Evolutionary conservation across 176 grass and related monocot species (phyloP).

Genomic region (Microstegium vimineum): DNA sequence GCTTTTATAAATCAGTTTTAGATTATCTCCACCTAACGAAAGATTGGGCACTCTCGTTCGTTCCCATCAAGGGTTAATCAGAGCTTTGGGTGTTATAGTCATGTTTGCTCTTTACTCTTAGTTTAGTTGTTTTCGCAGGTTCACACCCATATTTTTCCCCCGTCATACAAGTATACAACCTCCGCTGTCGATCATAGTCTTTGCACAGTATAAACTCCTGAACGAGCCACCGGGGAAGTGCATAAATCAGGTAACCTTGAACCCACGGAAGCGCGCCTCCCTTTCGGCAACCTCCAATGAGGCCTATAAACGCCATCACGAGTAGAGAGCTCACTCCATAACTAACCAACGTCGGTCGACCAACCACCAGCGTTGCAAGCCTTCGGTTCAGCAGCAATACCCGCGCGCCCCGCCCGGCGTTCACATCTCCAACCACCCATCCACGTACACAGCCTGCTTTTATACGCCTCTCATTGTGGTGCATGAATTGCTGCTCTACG

Average conservation of each 20-base stretch:
- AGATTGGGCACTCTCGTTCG: too few relatives aligned
- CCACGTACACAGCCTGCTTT: slow-evolving; percentile 21
- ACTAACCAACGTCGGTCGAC: slow-evolving; percentile 32
- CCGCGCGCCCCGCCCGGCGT: slow-evolving; percentile 3
- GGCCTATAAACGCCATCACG: slow-evolving; percentile 66
- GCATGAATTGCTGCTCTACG: background rate
- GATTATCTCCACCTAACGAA: too few relatives aligned
- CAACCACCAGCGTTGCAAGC: slow-evolving; percentile 24
- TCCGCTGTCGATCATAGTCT: too few relatives aligned
- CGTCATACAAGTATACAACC: too few relatives aligned
- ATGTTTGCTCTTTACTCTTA: too few relatives aligned
- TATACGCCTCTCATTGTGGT: slow-evolving; percentile 33
- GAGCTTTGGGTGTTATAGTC: too few relatives aligned
- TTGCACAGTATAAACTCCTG: too few relatives aligned
- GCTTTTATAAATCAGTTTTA: too few relatives aligned
- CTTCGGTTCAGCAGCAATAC: slow-evolving; percentile 15
- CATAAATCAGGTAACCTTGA: background rate
- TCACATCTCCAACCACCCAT: slow-evolving; percentile 22
- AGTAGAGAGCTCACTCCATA: slow-evolving; percentile 9
- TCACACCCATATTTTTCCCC: too few relatives aligned
- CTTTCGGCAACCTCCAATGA: slow-evolving; percentile 47
- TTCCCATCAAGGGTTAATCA: too few relatives aligned
- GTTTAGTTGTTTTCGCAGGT: too few relatives aligned
- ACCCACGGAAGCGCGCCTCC: background rate
- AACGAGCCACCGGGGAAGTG: background rate